Base-by-base conservation (phyloP, 495 filamentous ascomycete genomes). In the Platismatia glauca region DNA sequence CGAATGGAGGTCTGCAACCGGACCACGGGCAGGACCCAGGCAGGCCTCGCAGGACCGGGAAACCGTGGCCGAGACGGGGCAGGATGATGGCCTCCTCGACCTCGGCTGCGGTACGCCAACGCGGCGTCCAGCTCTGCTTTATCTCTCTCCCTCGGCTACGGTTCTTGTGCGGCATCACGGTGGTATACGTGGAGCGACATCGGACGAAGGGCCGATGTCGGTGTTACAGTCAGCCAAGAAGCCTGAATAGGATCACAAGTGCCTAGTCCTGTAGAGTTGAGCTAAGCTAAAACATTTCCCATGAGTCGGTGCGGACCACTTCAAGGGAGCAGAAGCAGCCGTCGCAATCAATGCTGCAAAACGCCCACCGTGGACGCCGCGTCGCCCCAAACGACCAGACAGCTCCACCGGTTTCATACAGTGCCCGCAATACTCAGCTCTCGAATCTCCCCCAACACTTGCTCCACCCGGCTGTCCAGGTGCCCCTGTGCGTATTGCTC, bases 401-500 rank as follows among this genome's bases (percentile, higher is more conserved):
- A 29, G 8, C 16, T n/a, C 24, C 16, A 43, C 37, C 7, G 12
- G 12, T 15, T 12, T 75, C 68, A 86, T 55, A 87, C 84, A 55
- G 85, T 87, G 55, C 87, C 87, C 33, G 87, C 87, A 81, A 98
- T 97, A 75, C 91, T 97, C 76, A 98, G 74, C 74, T 96, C 93
- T 69, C 94, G 80, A 75, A 98, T 97, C 79, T 97, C 91, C 72
- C 97, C 91, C 74, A 98, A 69, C 61, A 97, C 94, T 76, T 97
- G 88, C 78, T 98, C 94, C 43, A 98, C 94, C 66, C 90, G 77
- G 65, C 83, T 89, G 74, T 98, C 94, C 68, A 98, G 75, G 68
- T 96, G 88, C 43, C 94, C 94, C 66, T 90, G 85, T 20, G 94
- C 94, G 75, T 98, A 98, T 76, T 96, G 90, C 62, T 98, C 94